Evolutionary conservation across 1,284 basidiomycete species (phyloP).

Genomic region (Tausonia pullulans): DNA sequence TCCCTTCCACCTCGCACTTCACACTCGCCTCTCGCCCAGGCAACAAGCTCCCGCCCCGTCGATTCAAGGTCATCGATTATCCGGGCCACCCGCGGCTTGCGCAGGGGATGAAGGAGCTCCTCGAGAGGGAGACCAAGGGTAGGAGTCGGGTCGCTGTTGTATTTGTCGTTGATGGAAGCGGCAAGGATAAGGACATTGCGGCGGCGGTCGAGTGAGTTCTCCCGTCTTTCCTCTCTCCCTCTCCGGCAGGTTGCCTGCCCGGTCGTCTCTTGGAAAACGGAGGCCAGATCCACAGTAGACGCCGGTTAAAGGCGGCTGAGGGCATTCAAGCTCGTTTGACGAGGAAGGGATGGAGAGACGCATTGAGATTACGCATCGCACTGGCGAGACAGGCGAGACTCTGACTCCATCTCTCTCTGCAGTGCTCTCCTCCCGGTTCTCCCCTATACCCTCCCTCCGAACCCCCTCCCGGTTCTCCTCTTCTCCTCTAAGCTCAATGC

Average conservation of each 20-base stretch:
- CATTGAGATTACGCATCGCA: no score
- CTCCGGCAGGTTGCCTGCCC: background rate
- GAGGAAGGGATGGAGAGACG: background rate
- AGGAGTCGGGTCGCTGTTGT: constrained; percentile 6
- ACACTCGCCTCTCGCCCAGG: constrained; percentile 5
- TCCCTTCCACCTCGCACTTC: constrained; percentile 9
- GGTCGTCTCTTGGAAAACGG: no score
- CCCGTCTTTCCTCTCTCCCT: background rate
- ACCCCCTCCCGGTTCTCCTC: constrained; percentile 14
- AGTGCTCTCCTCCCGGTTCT: constrained; percentile 12
- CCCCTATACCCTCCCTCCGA: constrained; percentile 3
- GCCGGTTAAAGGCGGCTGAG: background rate
- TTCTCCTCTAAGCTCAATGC: constrained; percentile 14
- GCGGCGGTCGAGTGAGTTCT: constrained; percentile 11
- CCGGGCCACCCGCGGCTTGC: constrained; percentile 11
- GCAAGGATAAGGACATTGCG: constrained; percentile 12
- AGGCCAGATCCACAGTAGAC: background rate
- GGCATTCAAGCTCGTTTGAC: background rate
- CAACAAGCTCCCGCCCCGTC: background rate
- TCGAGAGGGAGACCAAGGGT: constrained; percentile 5
- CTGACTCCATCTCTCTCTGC: background rate
- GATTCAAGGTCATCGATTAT: constrained; percentile 14
- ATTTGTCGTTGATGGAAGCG: constrained; percentile 14
- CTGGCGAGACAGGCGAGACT: no score
- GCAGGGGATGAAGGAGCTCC: background rate